These are phyloP conservation scores for Boletus reticuloceps DNA, from an alignment of 768 basidiomycete species.

Conservation along the genomic window DNA sequence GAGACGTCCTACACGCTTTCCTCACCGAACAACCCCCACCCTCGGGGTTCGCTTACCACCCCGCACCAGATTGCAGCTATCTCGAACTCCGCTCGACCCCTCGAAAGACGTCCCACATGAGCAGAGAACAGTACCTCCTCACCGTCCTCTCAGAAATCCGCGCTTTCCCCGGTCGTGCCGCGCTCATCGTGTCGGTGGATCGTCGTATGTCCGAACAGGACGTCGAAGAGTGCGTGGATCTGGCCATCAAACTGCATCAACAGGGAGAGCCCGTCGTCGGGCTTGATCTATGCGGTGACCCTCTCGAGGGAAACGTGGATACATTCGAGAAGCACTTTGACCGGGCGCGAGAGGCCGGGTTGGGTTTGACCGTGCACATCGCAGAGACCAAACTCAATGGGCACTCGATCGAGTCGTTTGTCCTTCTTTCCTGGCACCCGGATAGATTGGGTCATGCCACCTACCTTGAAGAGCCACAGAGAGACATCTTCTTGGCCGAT, in stretches of 20 bases:
- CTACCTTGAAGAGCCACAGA: conserved; percentile 61
- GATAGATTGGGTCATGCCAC: conserved; percentile 80
- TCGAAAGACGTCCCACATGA: conserved; percentile 55
- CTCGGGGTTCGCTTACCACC: conserved; percentile 27
- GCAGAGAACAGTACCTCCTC: conserved; percentile 55
- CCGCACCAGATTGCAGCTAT: conserved; percentile 59
- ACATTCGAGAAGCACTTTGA: conserved; percentile 50
- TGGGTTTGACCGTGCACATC: conserved; percentile 78
- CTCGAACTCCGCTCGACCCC: conserved; percentile 87
- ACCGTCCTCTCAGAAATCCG: conserved; percentile 67
- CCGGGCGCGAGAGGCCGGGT: conserved; percentile 54
- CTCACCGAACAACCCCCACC: conserved; percentile 34
- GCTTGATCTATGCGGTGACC: conserved; percentile 80
- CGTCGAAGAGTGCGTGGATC: conserved; percentile 52
- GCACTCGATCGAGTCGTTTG: conserved; percentile 56
- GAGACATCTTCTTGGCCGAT: conserved; percentile 44
- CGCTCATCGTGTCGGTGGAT: conserved; percentile 75
- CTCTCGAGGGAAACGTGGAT: conserved; percentile 54
- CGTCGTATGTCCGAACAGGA: conserved; percentile 56
- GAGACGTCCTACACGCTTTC: conserved; percentile 65
- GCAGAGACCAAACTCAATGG: conserved; percentile 70
- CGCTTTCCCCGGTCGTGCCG: conserved; percentile 50
- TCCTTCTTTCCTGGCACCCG: conserved; percentile 60
- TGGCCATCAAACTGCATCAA: conserved; percentile 52
- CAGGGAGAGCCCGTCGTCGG: conserved; percentile 69